Evolutionary conservation across 2,329 filamentous ascomycete genomes (phyloP).

Genomic region (Teratosphaeriaceae sp.): DNA sequence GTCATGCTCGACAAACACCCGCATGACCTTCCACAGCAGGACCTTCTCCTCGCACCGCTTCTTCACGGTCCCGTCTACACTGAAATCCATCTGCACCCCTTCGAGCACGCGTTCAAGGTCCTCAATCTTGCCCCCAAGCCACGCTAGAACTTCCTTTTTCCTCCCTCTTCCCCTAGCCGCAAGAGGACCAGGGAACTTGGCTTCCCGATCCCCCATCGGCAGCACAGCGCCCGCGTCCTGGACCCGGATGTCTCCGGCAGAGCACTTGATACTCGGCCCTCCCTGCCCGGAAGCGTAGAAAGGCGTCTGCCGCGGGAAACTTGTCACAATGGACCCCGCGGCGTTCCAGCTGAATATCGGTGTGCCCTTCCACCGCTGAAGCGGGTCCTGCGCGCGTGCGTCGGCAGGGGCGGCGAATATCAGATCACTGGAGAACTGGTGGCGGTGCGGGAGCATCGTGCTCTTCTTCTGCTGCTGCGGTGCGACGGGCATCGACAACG

Average conservation of each 20-base stretch:
- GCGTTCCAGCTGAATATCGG: conserved; percentile 86
- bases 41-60: conserved; percentile 74
- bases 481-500: conserved; percentile 16
- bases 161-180: conserved; percentile 85
- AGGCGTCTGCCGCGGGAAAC: conserved; percentile 82
- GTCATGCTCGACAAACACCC: conserved; percentile 78
- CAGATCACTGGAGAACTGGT: conserved; percentile 43
- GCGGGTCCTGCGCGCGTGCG: conserved; percentile 58
- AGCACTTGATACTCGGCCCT: conserved; percentile 71
- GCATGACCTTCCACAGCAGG: conserved; percentile 80
- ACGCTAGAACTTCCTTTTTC: conserved; percentile 85
- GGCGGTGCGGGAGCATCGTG: conserved; percentile 29
- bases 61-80: conserved; percentile 51
- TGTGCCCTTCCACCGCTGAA: conserved; percentile 85
- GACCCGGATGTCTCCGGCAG: conserved; percentile 75
- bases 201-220: conserved; percentile 63
- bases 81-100: conserved; percentile 42
- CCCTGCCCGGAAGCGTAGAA: conserved; percentile 71
- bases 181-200: conserved; percentile 83
- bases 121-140: conserved; percentile 73
- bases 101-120: conserved; percentile 54
- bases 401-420: conserved; percentile 52
- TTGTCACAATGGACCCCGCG: conserved; percentile 73
- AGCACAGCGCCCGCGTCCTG: conserved; percentile 67
- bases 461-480: conserved; percentile 1